Conservation (phyloP, 1,284 basidiomycete species). For the Ganoderma meredithae region DNA sequence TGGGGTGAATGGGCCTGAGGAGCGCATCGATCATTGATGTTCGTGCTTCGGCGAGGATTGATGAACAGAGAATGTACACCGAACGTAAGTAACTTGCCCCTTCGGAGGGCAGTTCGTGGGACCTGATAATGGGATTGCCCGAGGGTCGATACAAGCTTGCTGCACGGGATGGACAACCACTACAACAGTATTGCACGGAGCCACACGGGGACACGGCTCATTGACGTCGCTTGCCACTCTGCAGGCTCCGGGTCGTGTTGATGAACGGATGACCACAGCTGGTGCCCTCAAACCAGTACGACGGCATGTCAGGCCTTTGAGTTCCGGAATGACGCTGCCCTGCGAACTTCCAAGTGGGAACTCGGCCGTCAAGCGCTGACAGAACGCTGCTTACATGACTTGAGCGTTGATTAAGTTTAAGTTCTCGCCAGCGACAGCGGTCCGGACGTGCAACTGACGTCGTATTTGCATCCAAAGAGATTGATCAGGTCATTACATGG, state of each 20-base stretch:
- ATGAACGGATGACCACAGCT: constrained; percentile 1
- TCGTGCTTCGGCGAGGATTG: constrained; percentile 18
- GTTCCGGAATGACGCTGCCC: constrained; percentile 8
- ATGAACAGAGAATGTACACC: constrained; percentile 13
- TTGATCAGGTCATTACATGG: constrained; percentile 1
- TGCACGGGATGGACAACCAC: constrained; percentile 1
- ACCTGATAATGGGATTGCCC: background rate
- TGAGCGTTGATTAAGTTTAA: background rate
- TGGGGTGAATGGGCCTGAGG: constrained; percentile 5
- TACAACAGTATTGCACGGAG: background rate
- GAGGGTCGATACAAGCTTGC: background rate
- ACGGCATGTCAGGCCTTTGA: constrained; percentile 11
- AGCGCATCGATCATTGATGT: constrained; percentile 21
- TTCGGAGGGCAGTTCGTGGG: constrained; percentile 1
- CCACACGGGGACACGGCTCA: background rate
- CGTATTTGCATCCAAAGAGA: constrained; percentile 1
- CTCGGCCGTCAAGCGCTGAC: background rate
- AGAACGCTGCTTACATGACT: background rate
- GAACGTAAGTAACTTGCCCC: background rate
- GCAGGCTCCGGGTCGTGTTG: background rate
- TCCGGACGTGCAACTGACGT: background rate
- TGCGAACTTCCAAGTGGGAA: constrained; percentile 1
- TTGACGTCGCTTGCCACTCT: background rate
- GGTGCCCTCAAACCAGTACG: background rate
- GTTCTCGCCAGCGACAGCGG: background rate